Percentiles rank a stretch among this genome's conserved stretches.
Conservation (phyloP, 2,329 filamentous ascomycete species). For the Hypoxylon sp. region DNA sequence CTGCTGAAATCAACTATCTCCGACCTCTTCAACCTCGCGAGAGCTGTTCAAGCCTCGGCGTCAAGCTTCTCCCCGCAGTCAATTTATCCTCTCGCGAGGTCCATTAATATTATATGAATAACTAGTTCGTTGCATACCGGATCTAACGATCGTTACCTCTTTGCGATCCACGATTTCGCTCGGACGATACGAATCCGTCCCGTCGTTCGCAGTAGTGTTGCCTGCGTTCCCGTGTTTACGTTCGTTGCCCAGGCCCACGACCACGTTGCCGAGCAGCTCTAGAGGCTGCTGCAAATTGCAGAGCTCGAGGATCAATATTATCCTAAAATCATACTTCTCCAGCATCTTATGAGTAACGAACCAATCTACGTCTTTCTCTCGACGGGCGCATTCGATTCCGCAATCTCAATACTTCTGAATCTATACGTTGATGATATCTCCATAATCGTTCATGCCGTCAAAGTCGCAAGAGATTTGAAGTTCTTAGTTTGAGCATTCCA, state of each 20-base stretch:
- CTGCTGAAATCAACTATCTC: not conserved
- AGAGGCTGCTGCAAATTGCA: no score
- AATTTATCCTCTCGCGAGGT: not conserved
- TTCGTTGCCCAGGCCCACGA: not conserved
- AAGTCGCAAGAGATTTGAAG: not conserved
- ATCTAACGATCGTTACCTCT: not conserved
- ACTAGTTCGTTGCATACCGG: not conserved
- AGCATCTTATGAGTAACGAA: not conserved
- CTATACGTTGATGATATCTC: not conserved
- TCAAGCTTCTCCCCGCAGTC: conserved; percentile 1
- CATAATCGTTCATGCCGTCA: not conserved
- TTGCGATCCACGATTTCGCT: not conserved
- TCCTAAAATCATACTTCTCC: not conserved
- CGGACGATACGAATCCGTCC: not conserved
- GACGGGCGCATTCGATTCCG: not conserved
- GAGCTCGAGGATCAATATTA: no score
- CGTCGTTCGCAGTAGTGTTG: not conserved
- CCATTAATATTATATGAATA: not conserved
- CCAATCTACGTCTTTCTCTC: not conserved
- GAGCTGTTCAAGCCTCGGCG: not conserved
- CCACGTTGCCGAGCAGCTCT: not conserved
- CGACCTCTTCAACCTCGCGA: conserved; percentile 17
- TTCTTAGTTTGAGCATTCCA: not conserved
- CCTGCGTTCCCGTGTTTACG: not conserved
- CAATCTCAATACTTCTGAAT: not conserved